Evolutionary conservation across 2,329 filamentous ascomycete genomes (phyloP).

Genomic region (Knufia petricola): DNA sequence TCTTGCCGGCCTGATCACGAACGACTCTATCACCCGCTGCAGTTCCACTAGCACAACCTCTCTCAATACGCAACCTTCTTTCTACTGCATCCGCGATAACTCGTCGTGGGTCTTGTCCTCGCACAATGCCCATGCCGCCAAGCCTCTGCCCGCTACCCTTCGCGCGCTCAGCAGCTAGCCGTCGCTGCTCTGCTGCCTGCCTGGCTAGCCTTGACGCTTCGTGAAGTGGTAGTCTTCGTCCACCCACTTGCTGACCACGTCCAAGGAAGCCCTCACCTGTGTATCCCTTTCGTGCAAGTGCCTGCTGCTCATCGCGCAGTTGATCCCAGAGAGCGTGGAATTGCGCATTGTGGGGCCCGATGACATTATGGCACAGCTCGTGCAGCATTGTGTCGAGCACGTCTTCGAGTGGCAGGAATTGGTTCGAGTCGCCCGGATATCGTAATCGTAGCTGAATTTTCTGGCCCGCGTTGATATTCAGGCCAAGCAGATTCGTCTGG

Average conservation of each 20-base stretch:
- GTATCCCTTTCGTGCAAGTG: constrained; percentile 69
- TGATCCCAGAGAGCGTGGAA: constrained; percentile 87
- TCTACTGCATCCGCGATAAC: constrained; percentile 64
- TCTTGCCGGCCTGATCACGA: constrained; percentile 50
- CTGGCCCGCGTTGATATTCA: constrained; percentile 68
- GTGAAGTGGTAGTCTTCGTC: constrained; percentile 52
- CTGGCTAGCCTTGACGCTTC: constrained; percentile 69
- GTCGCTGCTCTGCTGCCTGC: constrained; percentile 62
- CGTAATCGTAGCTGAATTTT: constrained; percentile 77
- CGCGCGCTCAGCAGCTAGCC: constrained; percentile 36
- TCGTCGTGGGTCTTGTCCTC: constrained; percentile 59
- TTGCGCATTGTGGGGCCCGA: constrained; percentile 69
- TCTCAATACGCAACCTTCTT: constrained; percentile 55
- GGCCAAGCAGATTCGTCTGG: constrained; percentile 62
- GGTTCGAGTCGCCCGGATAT: constrained; percentile 60
- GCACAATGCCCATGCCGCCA: constrained; percentile 51
- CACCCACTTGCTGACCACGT: constrained; percentile 64
- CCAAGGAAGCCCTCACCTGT: constrained; percentile 83
- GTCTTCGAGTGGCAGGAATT: constrained; percentile 72
- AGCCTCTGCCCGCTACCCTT: constrained; percentile 59
- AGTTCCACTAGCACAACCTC: constrained; percentile 66
- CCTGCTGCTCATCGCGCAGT: constrained; percentile 73
- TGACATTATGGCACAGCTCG: constrained; percentile 79
- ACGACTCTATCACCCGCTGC: constrained; percentile 57
- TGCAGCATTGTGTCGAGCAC: constrained; percentile 88